phyloP scores from a whole-genome alignment of 768 basidiomycete species.

The Erythrobasidium yunnanense region DNA sequence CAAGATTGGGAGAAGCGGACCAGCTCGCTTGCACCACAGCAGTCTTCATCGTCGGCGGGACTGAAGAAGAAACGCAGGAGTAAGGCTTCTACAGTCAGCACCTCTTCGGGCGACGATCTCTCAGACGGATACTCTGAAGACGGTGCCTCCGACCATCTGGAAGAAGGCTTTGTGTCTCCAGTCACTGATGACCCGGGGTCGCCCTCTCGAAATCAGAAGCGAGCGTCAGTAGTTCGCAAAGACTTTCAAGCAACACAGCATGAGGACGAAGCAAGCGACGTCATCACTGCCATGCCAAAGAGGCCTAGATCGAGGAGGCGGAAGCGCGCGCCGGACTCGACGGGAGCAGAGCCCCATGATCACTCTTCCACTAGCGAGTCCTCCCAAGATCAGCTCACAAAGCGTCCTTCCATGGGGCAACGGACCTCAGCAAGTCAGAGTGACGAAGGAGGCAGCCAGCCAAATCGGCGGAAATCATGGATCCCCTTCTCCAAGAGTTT shows the following conservation, averaged over 20 bases:
- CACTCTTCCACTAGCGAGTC: too few relatives aligned
- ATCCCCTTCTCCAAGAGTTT: conserved; percentile 11
- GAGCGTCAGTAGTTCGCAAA: too few relatives aligned
- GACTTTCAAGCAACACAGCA: too few relatives aligned
- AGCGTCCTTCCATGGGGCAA: not conserved
- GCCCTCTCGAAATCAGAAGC: not conserved
- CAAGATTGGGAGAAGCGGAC: conserved; percentile 20
- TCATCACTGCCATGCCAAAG: too few relatives aligned
- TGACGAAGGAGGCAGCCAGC: not conserved
- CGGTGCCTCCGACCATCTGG: not conserved
- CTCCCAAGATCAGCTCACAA: too few relatives aligned
- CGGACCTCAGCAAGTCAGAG: not conserved
- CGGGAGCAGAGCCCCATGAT: too few relatives aligned
- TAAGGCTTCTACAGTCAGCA: conserved; percentile 17
- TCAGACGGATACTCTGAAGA: not conserved
- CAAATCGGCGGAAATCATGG: conserved; percentile 11
- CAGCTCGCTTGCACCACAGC: not conserved
- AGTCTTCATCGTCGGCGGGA: not conserved
- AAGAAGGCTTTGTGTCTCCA: conserved; percentile 17
- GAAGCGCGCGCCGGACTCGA: too few relatives aligned
- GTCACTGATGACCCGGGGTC: conserved; percentile 1
- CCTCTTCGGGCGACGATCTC: conserved; percentile 6
- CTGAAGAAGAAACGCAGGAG: conserved; percentile 2
- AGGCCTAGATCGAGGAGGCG: too few relatives aligned
- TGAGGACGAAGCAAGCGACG: too few relatives aligned